Base-by-base conservation (phyloP, 495 filamentous ascomycete genomes). In the Xylaria telfairii region DNA sequence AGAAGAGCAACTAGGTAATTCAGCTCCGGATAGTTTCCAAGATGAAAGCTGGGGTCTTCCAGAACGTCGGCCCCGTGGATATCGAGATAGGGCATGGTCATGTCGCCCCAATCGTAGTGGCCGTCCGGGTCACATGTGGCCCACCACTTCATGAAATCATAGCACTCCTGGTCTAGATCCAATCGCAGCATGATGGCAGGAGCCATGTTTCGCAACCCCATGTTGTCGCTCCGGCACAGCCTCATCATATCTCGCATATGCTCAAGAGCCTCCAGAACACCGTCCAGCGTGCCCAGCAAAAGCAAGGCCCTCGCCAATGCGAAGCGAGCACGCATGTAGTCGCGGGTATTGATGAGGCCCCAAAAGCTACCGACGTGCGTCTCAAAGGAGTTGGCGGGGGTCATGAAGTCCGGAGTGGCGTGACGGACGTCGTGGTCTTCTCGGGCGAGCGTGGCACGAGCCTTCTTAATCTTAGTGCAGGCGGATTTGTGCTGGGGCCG, bases 131-230 rank as follows among this genome's bases (percentile, higher is more conserved):
- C 74, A 21, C 67, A 76, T 24, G 75, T 79, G 5, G 26, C 71
- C 76, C 77, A 87, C 83, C 82, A 88, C 71, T 86, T 87, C 30
- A 83, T 67, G 66, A 88, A 88, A 65, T 88, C 84, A 70, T 89
- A 90, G 77, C 80, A 85, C 61, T 88, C 83, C 66, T 88, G 85
- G 67, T 88, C 85, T 66, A 75, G 78, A 24, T 80, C 77, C 56
- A 88, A 76, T 19, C 86, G 81, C n/a, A 88, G 49, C 53, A 82
- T 77, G 56, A 85, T 47, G 0, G 74, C 74, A 8, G 87, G 87
- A 5, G 85, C 62, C 8, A 81, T 7, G 19, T 72, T 26, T 4
- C 85, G 81, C 3, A 82, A 56, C 4, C 82, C 83, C 74, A 87
- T 77, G 69, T 85, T 84, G 65, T 88, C 85, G 46, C 74, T n/a